These are phyloP conservation scores for Agapanthus africanus DNA, from an alignment of 106 monocot species.

Conservation along the genomic window DNA sequence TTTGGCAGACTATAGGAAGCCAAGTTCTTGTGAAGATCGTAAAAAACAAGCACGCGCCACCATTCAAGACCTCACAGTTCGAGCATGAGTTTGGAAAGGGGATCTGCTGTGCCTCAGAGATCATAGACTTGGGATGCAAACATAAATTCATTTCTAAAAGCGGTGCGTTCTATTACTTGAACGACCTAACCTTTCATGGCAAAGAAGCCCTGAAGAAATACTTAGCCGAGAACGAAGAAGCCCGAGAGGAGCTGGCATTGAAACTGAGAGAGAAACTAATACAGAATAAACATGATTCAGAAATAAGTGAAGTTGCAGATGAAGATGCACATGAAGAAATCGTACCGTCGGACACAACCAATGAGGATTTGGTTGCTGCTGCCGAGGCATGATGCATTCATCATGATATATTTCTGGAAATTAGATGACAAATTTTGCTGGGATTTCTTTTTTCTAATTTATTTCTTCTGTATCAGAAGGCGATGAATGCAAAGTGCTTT, in stretches of 20 bases:
- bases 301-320: conserved; percentile 7
- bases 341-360: conserved; percentile 30
- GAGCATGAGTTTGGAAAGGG: conserved; percentile 92
- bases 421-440: not conserved
- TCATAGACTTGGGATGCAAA: conserved; percentile 60
- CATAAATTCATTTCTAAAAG: conserved; percentile 65
- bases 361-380: conserved; percentile 39
- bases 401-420: not conserved
- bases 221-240: conserved; percentile 43
- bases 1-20: conserved; percentile 72
- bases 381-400: conserved; percentile 15
- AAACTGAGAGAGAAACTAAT: conserved; percentile 53
- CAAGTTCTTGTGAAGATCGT: conserved; percentile 95
- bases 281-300: conserved; percentile 20
- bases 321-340: conserved; percentile 17
- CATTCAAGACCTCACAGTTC: conserved; percentile 81
- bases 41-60: conserved; percentile 97
- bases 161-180: conserved; percentile 41
- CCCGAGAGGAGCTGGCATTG: conserved; percentile 37
- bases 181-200: conserved; percentile 57
- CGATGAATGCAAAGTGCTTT: not conserved
- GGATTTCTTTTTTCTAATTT: not conserved
- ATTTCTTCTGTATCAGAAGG: not conserved
- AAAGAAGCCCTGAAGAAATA: conserved; percentile 67
- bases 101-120: conserved; percentile 66